These are phyloP conservation scores for Ophiostoma australiae DNA, from an alignment of 2,329 filamentous ascomycete species.

Conservation along the genomic window DNA sequence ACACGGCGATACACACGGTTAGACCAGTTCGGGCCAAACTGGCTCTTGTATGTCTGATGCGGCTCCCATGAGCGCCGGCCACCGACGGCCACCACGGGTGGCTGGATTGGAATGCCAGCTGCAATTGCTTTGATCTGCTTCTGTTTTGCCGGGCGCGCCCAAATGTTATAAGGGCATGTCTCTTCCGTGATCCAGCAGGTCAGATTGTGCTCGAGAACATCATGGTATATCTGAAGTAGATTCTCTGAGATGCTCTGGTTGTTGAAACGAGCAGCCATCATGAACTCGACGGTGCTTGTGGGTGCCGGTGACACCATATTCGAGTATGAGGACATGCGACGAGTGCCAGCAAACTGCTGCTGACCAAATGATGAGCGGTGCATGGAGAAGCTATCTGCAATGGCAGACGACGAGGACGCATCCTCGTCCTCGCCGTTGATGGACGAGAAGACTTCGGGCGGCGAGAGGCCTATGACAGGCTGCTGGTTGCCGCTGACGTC, in stretches of 20 bases:
- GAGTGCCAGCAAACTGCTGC: not conserved
- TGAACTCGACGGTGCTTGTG: constrained; percentile 23
- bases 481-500: constrained; percentile 13
- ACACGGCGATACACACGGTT: constrained; percentile 49
- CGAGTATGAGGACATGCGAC: constrained; percentile 17
- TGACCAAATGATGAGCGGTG: constrained; percentile 15
- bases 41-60: constrained; percentile 28
- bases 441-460: constrained; percentile 16
- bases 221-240: constrained; percentile 48
- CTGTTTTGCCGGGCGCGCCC: constrained; percentile 18
- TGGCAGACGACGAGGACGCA: constrained; percentile 14
- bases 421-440: constrained; percentile 17
- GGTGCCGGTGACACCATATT: constrained; percentile 23
- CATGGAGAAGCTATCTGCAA: constrained; percentile 17
- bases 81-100: constrained; percentile 21
- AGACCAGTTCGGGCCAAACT: constrained; percentile 41
- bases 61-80: constrained; percentile 28
- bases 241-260: constrained; percentile 39
- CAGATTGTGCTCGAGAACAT: constrained; percentile 49
- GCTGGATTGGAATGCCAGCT: not conserved
- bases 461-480: constrained; percentile 15
- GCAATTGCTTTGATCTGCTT: constrained; percentile 3
- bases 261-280: constrained; percentile 33
- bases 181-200: constrained; percentile 52
- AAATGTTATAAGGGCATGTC: constrained; percentile 46